These are phyloP conservation scores for Metschnikowia orientalis DNA, from an alignment of 805 yeast genomes.

Conservation along the genomic window DNA sequence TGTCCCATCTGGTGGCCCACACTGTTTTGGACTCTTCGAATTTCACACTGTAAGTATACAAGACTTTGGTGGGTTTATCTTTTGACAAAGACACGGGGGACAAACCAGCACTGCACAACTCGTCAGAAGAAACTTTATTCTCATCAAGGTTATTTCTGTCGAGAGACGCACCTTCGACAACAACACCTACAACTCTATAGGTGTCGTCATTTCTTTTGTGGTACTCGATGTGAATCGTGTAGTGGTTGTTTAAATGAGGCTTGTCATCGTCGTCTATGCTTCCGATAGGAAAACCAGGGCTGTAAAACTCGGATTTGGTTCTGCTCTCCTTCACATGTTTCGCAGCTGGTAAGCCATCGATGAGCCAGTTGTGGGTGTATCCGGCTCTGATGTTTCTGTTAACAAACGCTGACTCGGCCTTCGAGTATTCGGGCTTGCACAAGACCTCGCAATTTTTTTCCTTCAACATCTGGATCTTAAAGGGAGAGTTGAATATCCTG, in stretches of 20 bases:
- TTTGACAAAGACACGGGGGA: constrained; percentile 47
- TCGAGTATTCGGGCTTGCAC: constrained; percentile 59
- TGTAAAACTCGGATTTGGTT: constrained; percentile 61
- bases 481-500: constrained; percentile 90
- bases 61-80: constrained; percentile 51
- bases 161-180: constrained; percentile 64
- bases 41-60: constrained; percentile 77
- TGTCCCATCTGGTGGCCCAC: constrained; percentile 99
- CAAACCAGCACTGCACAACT: constrained; percentile 29
- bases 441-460: constrained; percentile 63
- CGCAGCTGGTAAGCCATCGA: constrained; percentile 95
- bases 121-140: constrained; percentile 21
- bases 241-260: constrained; percentile 77
- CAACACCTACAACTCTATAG: constrained; percentile 87
- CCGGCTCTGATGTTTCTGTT: constrained; percentile 76
- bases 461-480: constrained; percentile 71
- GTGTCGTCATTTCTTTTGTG: constrained; percentile 66
- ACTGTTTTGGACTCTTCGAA: constrained; percentile 68
- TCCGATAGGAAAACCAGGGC: constrained; percentile 81
- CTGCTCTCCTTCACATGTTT: constrained; percentile 51
- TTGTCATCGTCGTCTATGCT: constrained; percentile 50
- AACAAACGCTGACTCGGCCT: constrained; percentile 68
- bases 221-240: constrained; percentile 72
- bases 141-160: constrained; percentile 27
- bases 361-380: constrained; percentile 84